These are phyloP conservation scores for Psilocybe sp. DNA, from an alignment of 768 basidiomycete species.

Conservation along the genomic window DNA sequence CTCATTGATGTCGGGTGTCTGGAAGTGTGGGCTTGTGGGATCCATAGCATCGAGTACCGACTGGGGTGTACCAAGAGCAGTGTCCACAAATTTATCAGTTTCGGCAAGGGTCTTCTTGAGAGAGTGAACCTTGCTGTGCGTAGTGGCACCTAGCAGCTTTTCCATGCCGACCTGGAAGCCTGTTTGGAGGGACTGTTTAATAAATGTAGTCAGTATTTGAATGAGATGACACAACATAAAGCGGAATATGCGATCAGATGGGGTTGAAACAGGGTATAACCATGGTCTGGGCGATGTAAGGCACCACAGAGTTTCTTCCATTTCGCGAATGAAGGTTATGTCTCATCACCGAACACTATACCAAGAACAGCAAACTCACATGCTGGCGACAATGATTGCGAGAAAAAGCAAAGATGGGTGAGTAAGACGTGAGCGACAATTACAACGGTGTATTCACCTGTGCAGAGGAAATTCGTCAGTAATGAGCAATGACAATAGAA, in stretches of 20 bases:
- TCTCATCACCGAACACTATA: conserved; percentile 45
- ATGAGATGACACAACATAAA: background rate
- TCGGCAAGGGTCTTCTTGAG: background rate
- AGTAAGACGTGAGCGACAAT: too few species aligned
- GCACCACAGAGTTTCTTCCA: conserved; percentile 54
- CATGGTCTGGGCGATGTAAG: conserved; percentile 61
- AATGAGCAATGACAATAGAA: conserved; percentile 10
- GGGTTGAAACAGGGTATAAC: conserved; percentile 67
- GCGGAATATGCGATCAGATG: conserved; percentile 48
- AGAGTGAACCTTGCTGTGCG: conserved; percentile 15
- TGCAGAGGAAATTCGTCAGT: conserved; percentile 9
- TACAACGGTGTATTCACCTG: conserved; percentile 18
- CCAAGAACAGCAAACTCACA: conserved; percentile 26
- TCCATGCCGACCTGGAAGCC: conserved; percentile 87
- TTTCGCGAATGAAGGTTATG: conserved; percentile 66
- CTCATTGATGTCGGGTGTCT: conserved; percentile 8
- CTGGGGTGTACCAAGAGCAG: background rate
- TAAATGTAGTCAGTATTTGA: conserved; percentile 1
- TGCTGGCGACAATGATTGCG: conserved; percentile 24
- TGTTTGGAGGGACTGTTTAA: conserved; percentile 72
- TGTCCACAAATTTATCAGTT: background rate
- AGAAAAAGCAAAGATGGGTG: background rate
- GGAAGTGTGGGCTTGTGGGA: conserved; percentile 1
- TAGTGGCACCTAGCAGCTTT: conserved; percentile 58
- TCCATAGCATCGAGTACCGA: background rate